Evolutionary conservation across 148 eudicot genomes (phyloP).

Genomic region (Camellia granthamiana): DNA sequence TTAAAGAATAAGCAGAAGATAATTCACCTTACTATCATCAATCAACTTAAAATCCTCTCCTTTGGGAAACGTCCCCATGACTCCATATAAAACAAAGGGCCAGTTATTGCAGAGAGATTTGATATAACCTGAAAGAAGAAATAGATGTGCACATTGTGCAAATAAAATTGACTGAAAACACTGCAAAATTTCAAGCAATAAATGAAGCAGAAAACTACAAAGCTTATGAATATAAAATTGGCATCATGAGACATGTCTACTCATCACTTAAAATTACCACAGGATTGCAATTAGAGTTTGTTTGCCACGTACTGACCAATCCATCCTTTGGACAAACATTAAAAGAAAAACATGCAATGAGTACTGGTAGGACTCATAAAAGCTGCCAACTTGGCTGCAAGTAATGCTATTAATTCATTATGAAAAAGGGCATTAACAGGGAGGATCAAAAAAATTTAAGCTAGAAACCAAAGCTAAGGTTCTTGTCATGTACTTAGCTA

Average conservation of each 20-base stretch:
- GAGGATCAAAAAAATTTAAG: background rate
- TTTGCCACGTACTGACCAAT: background rate
- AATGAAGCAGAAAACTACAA: background rate
- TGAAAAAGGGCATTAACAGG: background rate
- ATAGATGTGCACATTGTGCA: constrained; percentile 5
- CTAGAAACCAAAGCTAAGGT: background rate
- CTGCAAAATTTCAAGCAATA: background rate
- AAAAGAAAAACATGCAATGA: background rate
- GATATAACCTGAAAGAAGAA: constrained; percentile 53
- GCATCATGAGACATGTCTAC: background rate
- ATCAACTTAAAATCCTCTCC: constrained; percentile 59
- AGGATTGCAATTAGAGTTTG: background rate
- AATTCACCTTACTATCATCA: constrained; percentile 58
- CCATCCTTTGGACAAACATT: background rate
- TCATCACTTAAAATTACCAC: background rate
- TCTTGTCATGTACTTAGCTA: background rate
- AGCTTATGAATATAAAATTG: background rate
- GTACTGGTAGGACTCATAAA: background rate
- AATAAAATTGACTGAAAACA: background rate
- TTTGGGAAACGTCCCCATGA: constrained; percentile 72
- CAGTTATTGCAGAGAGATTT: constrained; percentile 61
- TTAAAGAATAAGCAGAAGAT: constrained; percentile 7
- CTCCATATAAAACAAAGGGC: constrained; percentile 54
- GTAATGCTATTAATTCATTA: background rate
- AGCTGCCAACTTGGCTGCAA: background rate